phyloP scores from a whole-genome alignment of 1,284 basidiomycete genomes.

The Cutaneotrichosporon cavernicola region DNA sequence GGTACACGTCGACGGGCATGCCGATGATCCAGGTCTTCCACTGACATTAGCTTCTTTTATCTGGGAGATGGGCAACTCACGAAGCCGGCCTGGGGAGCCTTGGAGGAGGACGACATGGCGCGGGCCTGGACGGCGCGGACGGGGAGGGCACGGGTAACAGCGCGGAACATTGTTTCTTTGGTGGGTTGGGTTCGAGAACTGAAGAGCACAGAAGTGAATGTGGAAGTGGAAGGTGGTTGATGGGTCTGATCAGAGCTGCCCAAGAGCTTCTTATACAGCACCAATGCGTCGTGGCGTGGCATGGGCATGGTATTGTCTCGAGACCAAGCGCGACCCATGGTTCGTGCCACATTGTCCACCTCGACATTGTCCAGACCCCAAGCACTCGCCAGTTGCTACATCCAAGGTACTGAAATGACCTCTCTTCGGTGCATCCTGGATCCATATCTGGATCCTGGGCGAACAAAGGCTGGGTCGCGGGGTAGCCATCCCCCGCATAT shows the following conservation, averaged over 20 bases:
- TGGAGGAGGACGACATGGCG: conserved; percentile 1
- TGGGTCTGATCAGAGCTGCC: background rate
- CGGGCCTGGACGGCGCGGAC: conserved; percentile 4
- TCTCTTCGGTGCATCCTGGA: too few species aligned
- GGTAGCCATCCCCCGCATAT: too few species aligned
- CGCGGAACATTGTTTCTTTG: conserved; percentile 13
- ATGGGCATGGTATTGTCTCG: background rate
- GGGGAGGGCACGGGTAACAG: conserved; percentile 9
- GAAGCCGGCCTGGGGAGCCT: background rate
- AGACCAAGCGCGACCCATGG: background rate
- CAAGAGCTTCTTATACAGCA: conserved; percentile 3
- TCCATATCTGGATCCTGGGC: too few species aligned
- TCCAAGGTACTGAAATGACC: too few species aligned
- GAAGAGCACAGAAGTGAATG: background rate
- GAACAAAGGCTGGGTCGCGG: too few species aligned
- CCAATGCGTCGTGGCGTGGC: background rate
- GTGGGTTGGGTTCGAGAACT: background rate
- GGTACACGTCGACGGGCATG: conserved; percentile 17
- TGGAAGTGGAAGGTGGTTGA: conserved; percentile 1
- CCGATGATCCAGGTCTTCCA: conserved; percentile 5
- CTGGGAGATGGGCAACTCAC: background rate
- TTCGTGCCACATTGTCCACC: background rate
- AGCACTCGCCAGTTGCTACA: too few species aligned
- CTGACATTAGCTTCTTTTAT: background rate
- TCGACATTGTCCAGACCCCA: background rate